phyloP scores from a whole-genome alignment of 805 yeast genomes.

The Candida lessepsii region DNA sequence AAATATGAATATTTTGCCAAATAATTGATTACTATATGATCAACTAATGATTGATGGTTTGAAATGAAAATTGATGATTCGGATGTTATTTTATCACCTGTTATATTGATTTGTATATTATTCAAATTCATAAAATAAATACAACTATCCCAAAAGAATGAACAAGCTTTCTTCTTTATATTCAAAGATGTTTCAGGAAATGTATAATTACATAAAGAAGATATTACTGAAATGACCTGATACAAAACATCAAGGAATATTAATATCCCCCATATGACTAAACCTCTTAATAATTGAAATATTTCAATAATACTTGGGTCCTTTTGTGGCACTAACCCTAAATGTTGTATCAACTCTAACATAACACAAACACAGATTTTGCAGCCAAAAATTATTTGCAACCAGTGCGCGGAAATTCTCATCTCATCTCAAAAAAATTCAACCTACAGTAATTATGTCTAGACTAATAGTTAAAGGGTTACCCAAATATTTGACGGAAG shows the following conservation, averaged over 20 bases:
- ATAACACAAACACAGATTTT: slow-evolving; percentile 4
- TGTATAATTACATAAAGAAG: slow-evolving; percentile 13
- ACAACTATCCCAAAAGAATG: slow-evolving; percentile 30
- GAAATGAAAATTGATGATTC: slow-evolving; percentile 41
- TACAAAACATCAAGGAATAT: slow-evolving; percentile 17
- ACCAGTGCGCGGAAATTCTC: not conserved
- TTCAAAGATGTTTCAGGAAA: slow-evolving; percentile 22
- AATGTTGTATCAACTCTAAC: slow-evolving; percentile 32
- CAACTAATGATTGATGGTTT: slow-evolving; percentile 71
- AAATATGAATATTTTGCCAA: slow-evolving; percentile 33
- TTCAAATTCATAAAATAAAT: slow-evolving; percentile 33
- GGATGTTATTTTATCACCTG: slow-evolving; percentile 42
- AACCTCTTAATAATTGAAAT: slow-evolving; percentile 17
- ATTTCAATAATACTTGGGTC: slow-evolving; percentile 11
- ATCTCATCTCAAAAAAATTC: slow-evolving; percentile 10
- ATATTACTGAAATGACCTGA: slow-evolving; percentile 21
- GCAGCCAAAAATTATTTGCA: slow-evolving; percentile 6
- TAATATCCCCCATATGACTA: slow-evolving; percentile 18
- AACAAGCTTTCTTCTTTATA: slow-evolving; percentile 18
- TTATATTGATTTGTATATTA: slow-evolving; percentile 33
- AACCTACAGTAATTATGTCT: slow-evolving; percentile 47
- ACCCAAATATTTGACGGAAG: slow-evolving; percentile 77
- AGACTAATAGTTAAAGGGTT: slow-evolving; percentile 90
- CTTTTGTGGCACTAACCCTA: slow-evolving; percentile 26
- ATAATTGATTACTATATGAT: slow-evolving; percentile 53